Percentiles rank a stretch among this genome's conserved stretches.
phyloP scores from a whole-genome alignment of 2,329 filamentous ascomycete species.

The Cordyceps javanica region DNA sequence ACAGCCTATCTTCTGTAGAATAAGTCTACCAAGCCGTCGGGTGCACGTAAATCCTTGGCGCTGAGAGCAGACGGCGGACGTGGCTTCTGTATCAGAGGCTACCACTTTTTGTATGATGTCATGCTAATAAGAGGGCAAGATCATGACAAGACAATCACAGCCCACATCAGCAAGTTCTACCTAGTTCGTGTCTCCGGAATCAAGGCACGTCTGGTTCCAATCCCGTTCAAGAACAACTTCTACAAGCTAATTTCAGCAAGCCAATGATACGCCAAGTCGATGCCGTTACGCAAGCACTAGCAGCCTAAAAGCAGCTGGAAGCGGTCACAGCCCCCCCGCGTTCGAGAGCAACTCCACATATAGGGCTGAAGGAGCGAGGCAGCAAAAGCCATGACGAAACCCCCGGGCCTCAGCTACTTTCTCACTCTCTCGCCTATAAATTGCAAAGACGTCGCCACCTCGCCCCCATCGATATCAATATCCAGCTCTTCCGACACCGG shows the following conservation, averaged over 20 bases:
- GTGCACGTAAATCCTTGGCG: conserved; percentile 10
- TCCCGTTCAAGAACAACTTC: too few species aligned
- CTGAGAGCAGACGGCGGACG: not conserved
- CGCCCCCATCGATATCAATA: too few species aligned
- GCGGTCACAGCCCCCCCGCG: too few species aligned
- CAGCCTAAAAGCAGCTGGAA: too few species aligned
- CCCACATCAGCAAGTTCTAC: not conserved
- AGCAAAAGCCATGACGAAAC: conserved; percentile 7
- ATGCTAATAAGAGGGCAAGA: conserved; percentile 9
- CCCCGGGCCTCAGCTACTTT: not conserved
- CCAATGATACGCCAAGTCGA: too few species aligned
- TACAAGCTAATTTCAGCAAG: too few species aligned
- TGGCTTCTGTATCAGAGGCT: not conserved
- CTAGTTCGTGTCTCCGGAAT: too few species aligned
- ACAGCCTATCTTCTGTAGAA: not conserved
- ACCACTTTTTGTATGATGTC: conserved; percentile 8
- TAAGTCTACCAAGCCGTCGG: not conserved
- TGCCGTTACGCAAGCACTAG: too few species aligned
- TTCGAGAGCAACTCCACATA: conserved; percentile 11
- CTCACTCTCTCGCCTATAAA: not conserved
- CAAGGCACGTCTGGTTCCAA: too few species aligned
- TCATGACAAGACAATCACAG: not conserved
- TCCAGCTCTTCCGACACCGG: too few species aligned
- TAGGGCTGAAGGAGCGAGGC: conserved; percentile 16
- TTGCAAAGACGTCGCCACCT: not conserved